Percentiles rank a stretch among this genome's conserved stretches.
These are phyloP conservation scores for Sclerotinia minor DNA, from an alignment of 2,329 filamentous ascomycete genomes.

Conservation along the genomic window DNA sequence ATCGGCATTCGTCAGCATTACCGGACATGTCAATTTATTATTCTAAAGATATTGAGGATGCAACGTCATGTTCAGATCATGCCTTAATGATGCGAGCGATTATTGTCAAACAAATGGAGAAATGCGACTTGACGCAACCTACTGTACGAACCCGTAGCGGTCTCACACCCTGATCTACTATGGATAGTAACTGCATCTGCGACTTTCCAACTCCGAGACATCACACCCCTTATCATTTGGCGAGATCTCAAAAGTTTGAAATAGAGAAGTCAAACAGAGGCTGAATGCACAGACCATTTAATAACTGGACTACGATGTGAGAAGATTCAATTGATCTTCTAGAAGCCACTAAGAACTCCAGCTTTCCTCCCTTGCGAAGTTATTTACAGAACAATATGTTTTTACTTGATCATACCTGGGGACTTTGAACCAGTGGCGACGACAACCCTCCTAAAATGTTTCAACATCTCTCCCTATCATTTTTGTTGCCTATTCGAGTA, in stretches of 20 bases:
- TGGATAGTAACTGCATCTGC: not conserved
- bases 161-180: constrained; percentile 14
- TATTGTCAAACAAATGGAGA: constrained; percentile 10
- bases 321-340: constrained; percentile 3
- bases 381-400: not conserved
- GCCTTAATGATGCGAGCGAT: constrained; percentile 5
- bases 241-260: constrained; percentile 16
- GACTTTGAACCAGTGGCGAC: not conserved
- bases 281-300: constrained; percentile 18
- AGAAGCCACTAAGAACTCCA: constrained; percentile 14
- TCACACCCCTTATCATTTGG: constrained; percentile 9
- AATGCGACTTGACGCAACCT: constrained; percentile 12
- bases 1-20: constrained; percentile 18
- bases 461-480: not conserved
- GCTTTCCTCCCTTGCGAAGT: not conserved
- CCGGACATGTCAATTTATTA: not conserved
- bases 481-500: not conserved
- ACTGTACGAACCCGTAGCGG: constrained; percentile 12
- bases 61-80: constrained; percentile 9
- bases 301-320: not conserved
- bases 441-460: not conserved
- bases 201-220: constrained; percentile 6
- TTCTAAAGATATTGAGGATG: constrained; percentile 10
- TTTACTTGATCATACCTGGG: not conserved
- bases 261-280: constrained; percentile 17